These are phyloP conservation scores for Colletotrichum theobromicola DNA, from an alignment of 2,329 filamentous ascomycete species.

Conservation along the genomic window DNA sequence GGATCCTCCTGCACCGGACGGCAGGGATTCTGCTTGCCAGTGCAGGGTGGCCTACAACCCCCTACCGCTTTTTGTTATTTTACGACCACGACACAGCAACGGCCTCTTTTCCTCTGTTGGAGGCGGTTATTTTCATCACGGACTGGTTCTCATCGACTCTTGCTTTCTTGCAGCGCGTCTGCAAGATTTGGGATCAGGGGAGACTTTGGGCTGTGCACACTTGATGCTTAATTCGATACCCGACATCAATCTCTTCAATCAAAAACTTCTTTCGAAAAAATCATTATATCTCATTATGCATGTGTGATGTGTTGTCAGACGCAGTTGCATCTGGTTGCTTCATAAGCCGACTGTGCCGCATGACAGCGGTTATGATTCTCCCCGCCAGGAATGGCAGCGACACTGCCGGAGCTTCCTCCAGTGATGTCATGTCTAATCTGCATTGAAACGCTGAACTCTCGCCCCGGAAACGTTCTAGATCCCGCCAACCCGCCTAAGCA, in stretches of 20 bases:
- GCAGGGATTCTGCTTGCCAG: not conserved
- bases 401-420: not conserved
- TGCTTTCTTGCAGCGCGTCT: not conserved
- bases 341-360: not conserved
- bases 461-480: not conserved
- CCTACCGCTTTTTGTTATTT: not conserved
- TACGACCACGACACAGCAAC: conserved; percentile 15
- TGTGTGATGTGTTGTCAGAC: not conserved
- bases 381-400: not conserved
- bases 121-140: not conserved
- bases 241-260: conserved; percentile 20
- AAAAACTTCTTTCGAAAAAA: not conserved
- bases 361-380: not conserved
- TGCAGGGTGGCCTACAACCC: not conserved
- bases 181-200: not conserved
- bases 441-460: not conserved
- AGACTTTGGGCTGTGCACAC: conserved; percentile 4
- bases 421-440: conserved; percentile 3
- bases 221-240: conserved; percentile 23
- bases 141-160: not conserved
- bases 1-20: not conserved
- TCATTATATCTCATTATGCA: not conserved
- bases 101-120: conserved; percentile 14
- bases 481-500: not conserved
- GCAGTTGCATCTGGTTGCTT: not conserved